Evolutionary conservation across 164 flowering plant genomes (phyloP).

Genomic region (Malania oleifera): DNA sequence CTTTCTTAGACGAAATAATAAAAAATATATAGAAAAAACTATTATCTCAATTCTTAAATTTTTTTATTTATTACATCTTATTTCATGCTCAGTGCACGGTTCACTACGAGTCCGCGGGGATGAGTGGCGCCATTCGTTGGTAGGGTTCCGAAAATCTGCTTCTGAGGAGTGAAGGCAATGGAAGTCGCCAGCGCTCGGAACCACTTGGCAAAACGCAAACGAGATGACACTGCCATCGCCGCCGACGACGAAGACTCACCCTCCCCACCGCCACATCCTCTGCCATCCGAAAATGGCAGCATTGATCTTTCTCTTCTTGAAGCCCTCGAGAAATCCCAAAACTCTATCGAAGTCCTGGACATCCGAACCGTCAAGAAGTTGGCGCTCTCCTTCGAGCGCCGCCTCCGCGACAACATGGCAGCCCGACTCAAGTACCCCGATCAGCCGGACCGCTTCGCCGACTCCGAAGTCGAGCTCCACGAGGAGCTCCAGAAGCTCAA

Average conservation of each 20-base stretch:
- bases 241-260: not conserved
- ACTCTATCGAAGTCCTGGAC: constrained; percentile 69
- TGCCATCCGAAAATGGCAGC: constrained; percentile 7
- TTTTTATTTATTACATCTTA: too few relatives aligned
- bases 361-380: constrained; percentile 66
- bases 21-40: too few relatives aligned
- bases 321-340: constrained; percentile 83
- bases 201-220: constrained; percentile 21
- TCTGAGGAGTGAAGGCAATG: constrained; percentile 5
- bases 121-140: too few relatives aligned
- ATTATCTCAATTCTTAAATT: too few relatives aligned
- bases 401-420: constrained; percentile 81
- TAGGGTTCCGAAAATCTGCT: too few relatives aligned
- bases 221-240: constrained; percentile 7
- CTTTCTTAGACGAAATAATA: too few relatives aligned
- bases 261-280: not conserved
- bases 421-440: constrained; percentile 92
- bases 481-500: constrained; percentile 87
- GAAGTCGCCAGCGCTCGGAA: constrained; percentile 11
- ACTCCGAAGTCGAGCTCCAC: constrained; percentile 89
- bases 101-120: too few relatives aligned
- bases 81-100: too few relatives aligned
- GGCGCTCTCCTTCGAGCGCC: constrained; percentile 85
- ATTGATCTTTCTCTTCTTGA: constrained; percentile 86
- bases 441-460: constrained; percentile 84